Base-by-base conservation (phyloP, 2,329 filamentous ascomycete genomes). In the Pseudomassariella vexata region DNA sequence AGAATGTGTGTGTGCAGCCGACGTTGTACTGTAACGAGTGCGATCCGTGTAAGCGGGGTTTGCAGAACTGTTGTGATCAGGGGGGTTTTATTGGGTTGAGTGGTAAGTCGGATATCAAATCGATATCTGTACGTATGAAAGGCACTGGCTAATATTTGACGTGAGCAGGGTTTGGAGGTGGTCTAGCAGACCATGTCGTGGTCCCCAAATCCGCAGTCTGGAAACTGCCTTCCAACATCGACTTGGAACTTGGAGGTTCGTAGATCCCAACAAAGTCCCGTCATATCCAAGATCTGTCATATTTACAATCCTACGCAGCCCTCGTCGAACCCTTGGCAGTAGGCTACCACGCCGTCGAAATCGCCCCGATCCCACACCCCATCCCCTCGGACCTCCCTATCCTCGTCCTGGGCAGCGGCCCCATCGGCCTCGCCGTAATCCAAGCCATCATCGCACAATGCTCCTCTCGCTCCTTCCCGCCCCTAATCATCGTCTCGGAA, bases 251-350 rank as follows among this genome's bases (percentile, higher is more conserved):
- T 25, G 30, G 30, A 32, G 30, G 30, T 25, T 18, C 14, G 20
- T 19, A 8, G 20, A 8, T n/a, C 20, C 20, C n/a, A n/a, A n/a
- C n/a, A n/a, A n/a, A n/a, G n/a, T n/a, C n/a, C n/a, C n/a, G n/a
- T n/a, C n/a, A n/a, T n/a, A n/a, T 59, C 72, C 27, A 60, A 60
- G 3, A 55, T 79, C 0, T 72, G 76, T 0, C 59, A 67, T 5
- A 64, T 65, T n/a, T n/a, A n/a, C n/a, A 39, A 50, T 7, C 39
- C 12, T 37, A 11, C 30, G 42, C 50, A 32, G 76, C 78, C 0
- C 58, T 82, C 3, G 68, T 81, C 6, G 78, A 82, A 42, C 78
- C 79, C 0, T 56, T 82, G 3, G 63, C 75, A 0, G 76, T 82
- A 1, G 76, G 73, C 7, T 81, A 76, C 76, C 78, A 82, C 44